Evolutionary conservation across 768 basidiomycete species (phyloP).

Genomic region (Phylloporus sp.): DNA sequence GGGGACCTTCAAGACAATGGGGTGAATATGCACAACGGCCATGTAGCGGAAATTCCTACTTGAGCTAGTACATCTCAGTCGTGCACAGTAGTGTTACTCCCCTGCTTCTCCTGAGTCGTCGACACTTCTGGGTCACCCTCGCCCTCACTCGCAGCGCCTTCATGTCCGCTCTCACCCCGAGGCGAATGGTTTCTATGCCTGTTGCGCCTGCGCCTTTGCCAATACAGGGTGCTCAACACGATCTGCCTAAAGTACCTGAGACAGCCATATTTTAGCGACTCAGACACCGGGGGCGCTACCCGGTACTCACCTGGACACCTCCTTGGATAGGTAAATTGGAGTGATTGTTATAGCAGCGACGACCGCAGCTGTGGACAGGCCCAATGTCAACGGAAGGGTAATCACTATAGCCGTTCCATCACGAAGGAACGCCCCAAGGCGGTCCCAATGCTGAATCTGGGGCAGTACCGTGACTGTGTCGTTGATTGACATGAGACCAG

Average conservation of each 20-base stretch:
- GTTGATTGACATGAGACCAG: constrained; percentile 13
- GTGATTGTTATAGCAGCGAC: background rate
- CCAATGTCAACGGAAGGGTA: constrained; percentile 9
- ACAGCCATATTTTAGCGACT: background rate
- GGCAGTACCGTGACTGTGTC: constrained; percentile 12
- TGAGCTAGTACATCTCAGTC: too few relatives aligned
- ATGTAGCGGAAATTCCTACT: too few relatives aligned
- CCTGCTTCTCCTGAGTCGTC: background rate
- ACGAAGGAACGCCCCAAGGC: constrained; percentile 4
- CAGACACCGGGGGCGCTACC: background rate
- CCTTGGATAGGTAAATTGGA: constrained; percentile 7
- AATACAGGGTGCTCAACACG: background rate
- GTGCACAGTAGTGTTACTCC: background rate
- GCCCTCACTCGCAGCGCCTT: background rate
- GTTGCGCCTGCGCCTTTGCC: background rate
- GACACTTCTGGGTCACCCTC: background rate
- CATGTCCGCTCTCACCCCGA: background rate
- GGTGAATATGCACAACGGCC: too few relatives aligned
- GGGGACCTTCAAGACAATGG: too few relatives aligned
- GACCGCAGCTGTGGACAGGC: constrained; percentile 12
- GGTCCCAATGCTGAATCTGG: constrained; percentile 17
- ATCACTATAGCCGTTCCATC: background rate
- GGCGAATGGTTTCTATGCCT: background rate
- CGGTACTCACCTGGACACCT: constrained; percentile 5
- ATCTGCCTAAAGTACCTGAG: background rate